Percentiles rank a stretch among this genome's conserved stretches.
These are phyloP conservation scores for Lentinula aciculospora DNA, from an alignment of 768 basidiomycete genomes.

Conservation along the genomic window DNA sequence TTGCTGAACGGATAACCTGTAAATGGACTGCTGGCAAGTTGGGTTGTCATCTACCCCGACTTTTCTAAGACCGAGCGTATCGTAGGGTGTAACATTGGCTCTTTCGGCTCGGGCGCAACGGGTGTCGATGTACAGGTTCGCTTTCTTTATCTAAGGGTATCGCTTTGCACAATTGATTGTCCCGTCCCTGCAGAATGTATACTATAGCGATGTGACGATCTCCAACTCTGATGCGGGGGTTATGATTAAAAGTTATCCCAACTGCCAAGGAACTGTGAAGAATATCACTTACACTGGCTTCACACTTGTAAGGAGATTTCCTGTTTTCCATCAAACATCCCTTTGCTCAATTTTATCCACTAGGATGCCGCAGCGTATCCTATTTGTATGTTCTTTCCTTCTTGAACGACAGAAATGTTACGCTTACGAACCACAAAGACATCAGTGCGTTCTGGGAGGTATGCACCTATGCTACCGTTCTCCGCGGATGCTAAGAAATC, in stretches of 20 bases:
- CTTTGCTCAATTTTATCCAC: background rate
- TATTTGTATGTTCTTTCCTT: conserved; percentile 4
- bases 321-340: background rate
- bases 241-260: conserved; percentile 18
- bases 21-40: conserved; percentile 11
- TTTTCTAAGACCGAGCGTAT: background rate
- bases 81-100: conserved; percentile 19
- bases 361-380: conserved; percentile 6
- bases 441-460: conserved; percentile 13
- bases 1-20: conserved; percentile 14
- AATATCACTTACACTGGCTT: conserved; percentile 16
- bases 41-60: no score
- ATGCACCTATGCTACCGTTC: background rate
- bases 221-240: conserved; percentile 19
- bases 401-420: background rate
- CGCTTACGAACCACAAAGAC: background rate
- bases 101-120: conserved; percentile 16
- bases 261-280: conserved; percentile 16
- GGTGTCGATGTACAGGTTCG: conserved; percentile 14
- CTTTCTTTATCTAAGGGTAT: background rate
- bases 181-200: conserved; percentile 11
- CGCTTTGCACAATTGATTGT: background rate
- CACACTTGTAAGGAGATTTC: conserved; percentile 7
- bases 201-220: conserved; percentile 15
- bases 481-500: background rate